Conservation (phyloP, 345 rosid genomes). For the Populus euphratica region DNA sequence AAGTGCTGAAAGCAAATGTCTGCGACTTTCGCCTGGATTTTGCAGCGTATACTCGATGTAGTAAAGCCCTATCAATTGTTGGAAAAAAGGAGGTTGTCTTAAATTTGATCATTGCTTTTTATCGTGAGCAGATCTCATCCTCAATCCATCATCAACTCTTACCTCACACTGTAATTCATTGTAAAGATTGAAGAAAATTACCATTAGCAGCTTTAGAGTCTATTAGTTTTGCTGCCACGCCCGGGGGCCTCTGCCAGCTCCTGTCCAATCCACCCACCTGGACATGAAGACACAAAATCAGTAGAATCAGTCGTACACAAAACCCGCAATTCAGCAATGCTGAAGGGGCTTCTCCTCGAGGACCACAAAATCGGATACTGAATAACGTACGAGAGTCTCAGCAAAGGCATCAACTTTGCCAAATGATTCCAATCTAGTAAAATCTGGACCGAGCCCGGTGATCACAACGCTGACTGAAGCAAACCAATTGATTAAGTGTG, state of each 20-base stretch:
- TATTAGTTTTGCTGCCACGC: slow-evolving; percentile 73
- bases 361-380: not conserved
- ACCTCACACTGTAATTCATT: not conserved
- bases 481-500: not conserved
- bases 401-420: slow-evolving; percentile 93
- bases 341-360: not conserved
- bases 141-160: not conserved
- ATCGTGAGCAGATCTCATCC: not conserved
- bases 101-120: not conserved
- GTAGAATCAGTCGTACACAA: not conserved
- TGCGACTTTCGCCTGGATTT: slow-evolving; percentile 76
- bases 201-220: slow-evolving; percentile 65
- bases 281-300: not conserved
- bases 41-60: slow-evolving; percentile 86
- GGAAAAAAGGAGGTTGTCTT: not conserved
- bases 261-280: slow-evolving; percentile 89
- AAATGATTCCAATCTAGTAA: slow-evolving; percentile 83
- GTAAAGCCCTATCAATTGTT: slow-evolving; percentile 53
- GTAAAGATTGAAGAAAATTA: slow-evolving; percentile 18
- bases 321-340: not conserved
- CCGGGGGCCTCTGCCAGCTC: slow-evolving; percentile 90
- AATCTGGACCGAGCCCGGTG: slow-evolving; percentile 92
- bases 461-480: slow-evolving; percentile 56
- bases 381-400: slow-evolving; percentile 60
- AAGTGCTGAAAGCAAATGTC: slow-evolving; percentile 66